Evolutionary conservation across 2,329 filamentous ascomycete genomes (phyloP), one percentile per base, ranked within the genome.

Genomic region (Drechmeria coniospora): DNA sequence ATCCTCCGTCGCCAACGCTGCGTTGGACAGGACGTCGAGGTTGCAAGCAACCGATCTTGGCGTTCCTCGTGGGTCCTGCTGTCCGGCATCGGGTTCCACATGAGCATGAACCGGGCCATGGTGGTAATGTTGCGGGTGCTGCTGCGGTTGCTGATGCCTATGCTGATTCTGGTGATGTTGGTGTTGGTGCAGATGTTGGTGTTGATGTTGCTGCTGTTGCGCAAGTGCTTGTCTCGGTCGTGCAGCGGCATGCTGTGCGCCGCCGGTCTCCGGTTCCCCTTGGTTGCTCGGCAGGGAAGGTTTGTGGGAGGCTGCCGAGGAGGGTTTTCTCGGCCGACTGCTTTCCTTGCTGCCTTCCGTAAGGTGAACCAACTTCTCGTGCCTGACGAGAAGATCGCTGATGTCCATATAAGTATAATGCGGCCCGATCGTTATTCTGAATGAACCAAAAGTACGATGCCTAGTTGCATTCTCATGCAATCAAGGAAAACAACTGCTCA

Each of bases 351-450:
- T 63, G 38, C 60, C 62, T 47, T 72, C 66, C 51, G 68, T 72
- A 44, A 71, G 60, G 45, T 74, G 69, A 41, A 72, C 68, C 39
- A 74, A 64, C 51, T 73, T 74, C 52, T 73, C 66, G 51, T 74
- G 69, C 36, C 69, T 61, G 36, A 71, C 66, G 39, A 74, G 59
- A 34, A 74, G 61, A 47, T 74, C 69, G 39, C 68, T 74, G 54
- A 68, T 70, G 53, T 71, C 59, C 65, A 70, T 71, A 56, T 66
- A 65, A 69, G 64, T 38, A 46, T 15, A 8, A n/a, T n/a, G n/a
- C n/a, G n/a, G n/a, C n/a, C n/a, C n/a, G n/a, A n/a, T n/a, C n/a
- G n/a, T n/a, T n/a, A n/a, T n/a, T n/a, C n/a, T n/a, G n/a, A n/a
- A n/a, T n/a, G n/a, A n/a, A n/a, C n/a, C n/a, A n/a, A n/a, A n/a